Base-by-base conservation (phyloP, 1,139 yeast genomes). In the Pichia sp. region DNA sequence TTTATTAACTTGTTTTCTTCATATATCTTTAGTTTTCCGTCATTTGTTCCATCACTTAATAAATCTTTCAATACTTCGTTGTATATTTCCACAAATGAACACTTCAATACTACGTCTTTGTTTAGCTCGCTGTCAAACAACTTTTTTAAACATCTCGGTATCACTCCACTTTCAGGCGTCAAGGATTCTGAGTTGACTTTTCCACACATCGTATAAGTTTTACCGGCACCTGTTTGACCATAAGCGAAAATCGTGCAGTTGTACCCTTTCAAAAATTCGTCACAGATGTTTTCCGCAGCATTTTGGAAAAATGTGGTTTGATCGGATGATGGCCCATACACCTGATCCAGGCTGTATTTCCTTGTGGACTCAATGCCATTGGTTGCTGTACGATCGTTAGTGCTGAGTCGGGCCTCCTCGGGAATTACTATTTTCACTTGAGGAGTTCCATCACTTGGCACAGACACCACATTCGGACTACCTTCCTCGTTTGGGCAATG, bases 171-270 rank as follows among this genome's bases (percentile, higher is more conserved):
- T 45, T 75, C 67, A 6, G 56, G 49, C 1, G 62, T 54, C 8
- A 62, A 46, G 23, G 60, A 67, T 10, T 77, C 75, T 3, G 52
- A 53, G 5, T 50, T 59, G 36, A 76, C 73, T 61, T 82, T 84
- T 30, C 96, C 96, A 63, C 90, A 81, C 96, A 90, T 89, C 3
- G 96, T 89, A 64, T 85, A 84, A 0, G 97, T 88, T 64, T 88
- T 88, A 2, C 96, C 96, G 0, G 95, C 85, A 8, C 96, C 96
- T 0, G 96, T 89, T 70, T 89, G 96, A 8, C 96, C 96, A 67
- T 89, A 89, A 0, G 96, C 95, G 63, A 89, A 78, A 4, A 90
- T 78, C 0, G 96, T 87, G 55, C 90, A 90, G 63, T 87, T 88
- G 64, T 76, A 84, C 8, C 95, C 93, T 60, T 76, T 75, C 56